Evolutionary conservation across 2,329 filamentous ascomycete species (phyloP).

Genomic region (Diaporthe caulivora): DNA sequence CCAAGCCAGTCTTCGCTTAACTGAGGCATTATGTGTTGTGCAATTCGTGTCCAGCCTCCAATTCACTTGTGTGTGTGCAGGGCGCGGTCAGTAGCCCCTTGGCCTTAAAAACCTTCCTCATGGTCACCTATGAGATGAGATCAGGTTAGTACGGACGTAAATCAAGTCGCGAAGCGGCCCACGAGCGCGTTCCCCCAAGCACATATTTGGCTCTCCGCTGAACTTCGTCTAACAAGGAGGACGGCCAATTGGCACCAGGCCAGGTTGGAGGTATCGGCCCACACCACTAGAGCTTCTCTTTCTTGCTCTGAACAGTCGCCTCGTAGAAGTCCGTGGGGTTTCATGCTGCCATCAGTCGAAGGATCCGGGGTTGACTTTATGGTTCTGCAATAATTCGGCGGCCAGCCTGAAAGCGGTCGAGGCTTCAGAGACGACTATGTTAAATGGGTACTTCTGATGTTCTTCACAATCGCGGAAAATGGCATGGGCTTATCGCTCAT

Average conservation of each 20-base stretch:
- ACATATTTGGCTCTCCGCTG: neutral
- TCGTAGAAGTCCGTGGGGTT: neutral
- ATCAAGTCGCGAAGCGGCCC: neutral
- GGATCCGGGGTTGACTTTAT: neutral
- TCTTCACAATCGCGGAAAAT: neutral
- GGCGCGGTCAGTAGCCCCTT: no score
- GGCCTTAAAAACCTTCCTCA: neutral
- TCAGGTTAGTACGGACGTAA: neutral
- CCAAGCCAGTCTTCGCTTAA: slow-evolving; percentile 21
- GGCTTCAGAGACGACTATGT: neutral
- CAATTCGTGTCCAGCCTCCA: neutral
- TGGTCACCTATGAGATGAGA: neutral
- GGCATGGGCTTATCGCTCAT: neutral
- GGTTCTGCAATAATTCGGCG: slow-evolving; percentile 1
- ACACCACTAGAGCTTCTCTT: neutral
- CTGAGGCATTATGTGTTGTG: neutral
- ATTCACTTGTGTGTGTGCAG: no score
- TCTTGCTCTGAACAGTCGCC: neutral
- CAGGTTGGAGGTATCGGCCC: neutral
- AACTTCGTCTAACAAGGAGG: neutral
- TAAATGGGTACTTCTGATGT: slow-evolving; percentile 6
- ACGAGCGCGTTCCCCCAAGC: neutral
- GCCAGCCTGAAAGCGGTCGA: slow-evolving; percentile 17
- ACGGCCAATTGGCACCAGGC: neutral
- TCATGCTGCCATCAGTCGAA: neutral